Evolutionary conservation across 331 rosid genomes (phyloP), one percentile per base, ranked within the genome.

Genomic region (Quercus phellos): DNA sequence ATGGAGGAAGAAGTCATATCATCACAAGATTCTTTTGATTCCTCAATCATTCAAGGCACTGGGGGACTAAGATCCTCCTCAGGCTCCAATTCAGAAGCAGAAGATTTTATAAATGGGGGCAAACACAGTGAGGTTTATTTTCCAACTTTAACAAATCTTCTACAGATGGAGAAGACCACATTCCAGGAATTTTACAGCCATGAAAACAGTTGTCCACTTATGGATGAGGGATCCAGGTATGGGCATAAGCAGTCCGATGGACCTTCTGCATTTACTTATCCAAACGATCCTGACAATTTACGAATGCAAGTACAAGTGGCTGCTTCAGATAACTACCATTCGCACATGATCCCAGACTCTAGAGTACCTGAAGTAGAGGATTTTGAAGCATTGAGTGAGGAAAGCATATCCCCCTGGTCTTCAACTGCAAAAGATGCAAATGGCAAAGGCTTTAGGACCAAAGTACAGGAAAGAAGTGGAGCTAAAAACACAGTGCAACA

Each of bases 1-100:
- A 79, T 80, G 64, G 90, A 85, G 77, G 96, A 91, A 78, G 97
- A 88, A 83, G 72, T 88, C 69, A 77, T 93, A 82, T 85, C 93
- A 53, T 88, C 96, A 34, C 97, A 91, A 85, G 91, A 87, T 85
- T 91, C 98, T 72, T 83, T 84, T 76, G 89, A 90, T 54, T 93
- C 96, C 80, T 84, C 94, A 22, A 63, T 92, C 75, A 89, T 90
- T 74, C 88, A 88, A 84, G 90, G 82, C 21, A 73, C 72, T 68
- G 82, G 81, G 68, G 90, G 83, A 80, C 77, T 74, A 24, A 83
- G 86, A 87, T 85, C 87, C 21, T 73, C 84, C 77, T 73, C 86
- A 9, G 94, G 82, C 17, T 87, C 89, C 79, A 92, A 89, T 80
- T 86, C 92, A 71, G 94, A 88, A 78, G 87, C 90, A 74, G 97